phyloP scores from a whole-genome alignment of 208 protist species.

The Histomonas meleagridis region DNA sequence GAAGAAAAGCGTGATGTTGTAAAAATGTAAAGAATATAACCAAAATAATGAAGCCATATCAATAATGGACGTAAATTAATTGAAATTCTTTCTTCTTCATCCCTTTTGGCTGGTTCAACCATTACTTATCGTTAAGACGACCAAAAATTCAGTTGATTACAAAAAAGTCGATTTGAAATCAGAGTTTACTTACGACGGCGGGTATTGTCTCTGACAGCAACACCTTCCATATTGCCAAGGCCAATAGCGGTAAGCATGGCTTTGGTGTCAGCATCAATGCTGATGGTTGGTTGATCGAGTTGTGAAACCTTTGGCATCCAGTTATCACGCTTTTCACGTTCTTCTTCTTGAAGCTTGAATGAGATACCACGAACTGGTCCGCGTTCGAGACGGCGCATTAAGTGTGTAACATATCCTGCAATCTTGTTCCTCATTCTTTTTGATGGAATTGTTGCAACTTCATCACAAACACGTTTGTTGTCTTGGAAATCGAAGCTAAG shows the following conservation, averaged over 20 bases:
- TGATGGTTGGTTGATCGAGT: slow-evolving; percentile 48
- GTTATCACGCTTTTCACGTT: slow-evolving; percentile 98
- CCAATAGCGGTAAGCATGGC: slow-evolving; percentile 46
- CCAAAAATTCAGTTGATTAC: too few relatives aligned
- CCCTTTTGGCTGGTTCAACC: too few relatives aligned
- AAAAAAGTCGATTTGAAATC: background rate
- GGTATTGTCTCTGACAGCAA: background rate
- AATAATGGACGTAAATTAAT: too few relatives aligned
- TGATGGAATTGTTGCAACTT: slow-evolving; percentile 90
- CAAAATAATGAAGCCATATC: too few relatives aligned
- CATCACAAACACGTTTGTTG: slow-evolving; percentile 86
- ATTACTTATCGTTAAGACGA: too few relatives aligned
- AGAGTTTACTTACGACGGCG: background rate
- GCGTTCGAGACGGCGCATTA: slow-evolving; percentile 44
- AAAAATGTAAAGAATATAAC: too few relatives aligned
- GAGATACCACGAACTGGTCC: slow-evolving; percentile 97
- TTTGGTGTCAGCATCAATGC: slow-evolving; percentile 47
- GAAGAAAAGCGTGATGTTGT: too few relatives aligned
- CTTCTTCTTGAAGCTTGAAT: slow-evolving; percentile 99
- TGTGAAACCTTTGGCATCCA: slow-evolving; percentile 85
- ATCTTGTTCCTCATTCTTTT: slow-evolving; percentile 99
- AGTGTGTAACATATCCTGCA: slow-evolving; percentile 82
- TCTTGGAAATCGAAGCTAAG: slow-evolving; percentile 96
- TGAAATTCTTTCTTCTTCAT: too few relatives aligned
- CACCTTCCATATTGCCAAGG: slow-evolving; percentile 40